phyloP scores from a whole-genome alignment of 352 stramenopile genomes.

The Globisporangium echinulatum region DNA sequence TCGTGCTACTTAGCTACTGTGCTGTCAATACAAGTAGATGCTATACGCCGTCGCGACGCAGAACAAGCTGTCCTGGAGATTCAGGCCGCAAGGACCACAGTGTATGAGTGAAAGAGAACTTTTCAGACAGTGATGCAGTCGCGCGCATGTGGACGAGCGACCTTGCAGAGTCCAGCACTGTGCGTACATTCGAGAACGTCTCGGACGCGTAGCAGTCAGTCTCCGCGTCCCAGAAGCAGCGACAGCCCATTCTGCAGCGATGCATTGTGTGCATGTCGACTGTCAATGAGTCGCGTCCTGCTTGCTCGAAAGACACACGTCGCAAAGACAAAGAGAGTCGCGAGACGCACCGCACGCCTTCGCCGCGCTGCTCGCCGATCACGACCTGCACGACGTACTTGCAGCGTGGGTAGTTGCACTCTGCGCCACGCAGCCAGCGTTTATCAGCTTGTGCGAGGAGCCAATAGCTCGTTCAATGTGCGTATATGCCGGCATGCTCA shows the following conservation, averaged over 20 bases:
- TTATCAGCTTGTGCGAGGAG: background rate
- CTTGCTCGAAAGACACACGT: too few relatives aligned
- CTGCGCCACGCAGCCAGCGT: slow-evolving; percentile 2
- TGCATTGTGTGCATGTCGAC: background rate
- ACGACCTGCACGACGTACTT: slow-evolving; percentile 91
- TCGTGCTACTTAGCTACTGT: background rate
- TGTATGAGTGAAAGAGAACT: background rate
- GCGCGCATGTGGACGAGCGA: too few relatives aligned
- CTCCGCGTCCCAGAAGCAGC: slow-evolving; percentile 87
- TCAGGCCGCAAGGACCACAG: background rate
- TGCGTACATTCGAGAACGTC: slow-evolving; percentile 80
- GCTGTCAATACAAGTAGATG: slow-evolving; percentile 79
- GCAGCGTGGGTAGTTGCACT: slow-evolving; percentile 74
- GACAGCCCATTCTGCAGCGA: slow-evolving; percentile 72
- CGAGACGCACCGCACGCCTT: slow-evolving; percentile 58
- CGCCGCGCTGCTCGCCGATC: slow-evolving; percentile 84
- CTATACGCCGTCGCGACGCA: slow-evolving; percentile 86
- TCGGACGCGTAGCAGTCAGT: slow-evolving; percentile 88
- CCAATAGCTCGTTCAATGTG: too few relatives aligned
- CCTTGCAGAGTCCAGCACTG: background rate
- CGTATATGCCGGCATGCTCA: too few relatives aligned
- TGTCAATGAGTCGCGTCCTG: too few relatives aligned
- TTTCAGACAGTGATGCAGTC: background rate
- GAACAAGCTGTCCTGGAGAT: slow-evolving; percentile 80
- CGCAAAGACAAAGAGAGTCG: background rate